phyloP scores from a whole-genome alignment of 1,284 basidiomycete genomes.

The Fereydounia khargensis region DNA sequence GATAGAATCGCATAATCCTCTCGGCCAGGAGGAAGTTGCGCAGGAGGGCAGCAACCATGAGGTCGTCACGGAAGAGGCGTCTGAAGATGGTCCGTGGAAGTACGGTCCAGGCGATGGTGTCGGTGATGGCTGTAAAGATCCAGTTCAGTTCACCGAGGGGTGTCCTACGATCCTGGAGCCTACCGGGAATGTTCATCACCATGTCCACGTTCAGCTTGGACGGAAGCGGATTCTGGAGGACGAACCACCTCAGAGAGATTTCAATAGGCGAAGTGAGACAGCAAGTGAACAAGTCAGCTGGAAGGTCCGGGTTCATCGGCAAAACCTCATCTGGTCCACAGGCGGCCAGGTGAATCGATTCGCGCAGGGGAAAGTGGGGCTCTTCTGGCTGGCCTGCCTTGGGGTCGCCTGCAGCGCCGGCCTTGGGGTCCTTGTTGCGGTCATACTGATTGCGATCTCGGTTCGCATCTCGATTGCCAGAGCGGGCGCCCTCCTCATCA shows the following conservation, averaged over 20 bases:
- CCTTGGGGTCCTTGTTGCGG: constrained; percentile 1
- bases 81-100: constrained; percentile 92
- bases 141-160: constrained; percentile 96
- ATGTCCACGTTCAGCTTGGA: constrained; percentile 69
- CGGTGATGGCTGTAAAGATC: constrained; percentile 98
- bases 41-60: constrained; percentile 92
- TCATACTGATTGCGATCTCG: constrained; percentile 57
- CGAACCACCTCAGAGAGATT: constrained; percentile 89
- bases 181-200: constrained; percentile 92
- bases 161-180: constrained; percentile 91
- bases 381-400: constrained; percentile 27
- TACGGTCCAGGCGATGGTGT: constrained; percentile 98
- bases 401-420: constrained; percentile 4
- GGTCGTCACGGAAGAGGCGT: constrained; percentile 88
- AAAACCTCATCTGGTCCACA: constrained; percentile 88
- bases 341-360: constrained; percentile 92
- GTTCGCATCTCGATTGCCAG: constrained; percentile 27
- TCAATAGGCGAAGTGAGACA: constrained; percentile 98
- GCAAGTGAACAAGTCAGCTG: constrained; percentile 94
- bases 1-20: constrained; percentile 96
- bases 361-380: constrained; percentile 68
- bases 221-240: constrained; percentile 77
- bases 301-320: constrained; percentile 92
- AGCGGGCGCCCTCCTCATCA: constrained; percentile 64
- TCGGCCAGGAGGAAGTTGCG: constrained; percentile 95